phyloP scores from a whole-genome alignment of 108 stramenopile genomes.

The Epipyxis sp. region DNA sequence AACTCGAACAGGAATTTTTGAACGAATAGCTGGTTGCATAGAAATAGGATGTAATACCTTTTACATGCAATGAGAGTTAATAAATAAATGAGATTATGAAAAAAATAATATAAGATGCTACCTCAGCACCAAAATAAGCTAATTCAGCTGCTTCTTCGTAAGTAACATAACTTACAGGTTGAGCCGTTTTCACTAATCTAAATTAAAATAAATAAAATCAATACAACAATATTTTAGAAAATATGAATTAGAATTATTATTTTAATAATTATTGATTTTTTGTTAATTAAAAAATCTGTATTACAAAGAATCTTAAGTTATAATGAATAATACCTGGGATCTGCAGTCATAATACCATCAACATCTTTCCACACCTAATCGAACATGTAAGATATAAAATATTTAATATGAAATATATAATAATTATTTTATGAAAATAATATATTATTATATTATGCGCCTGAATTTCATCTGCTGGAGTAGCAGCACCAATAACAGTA shows the following conservation, averaged over 20 bases:
- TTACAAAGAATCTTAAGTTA: too few relatives aligned
- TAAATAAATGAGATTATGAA: too few relatives aligned
- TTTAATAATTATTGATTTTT: too few relatives aligned
- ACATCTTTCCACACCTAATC: constrained; percentile 94
- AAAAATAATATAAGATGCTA: constrained; percentile 40
- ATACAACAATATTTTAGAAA: too few relatives aligned
- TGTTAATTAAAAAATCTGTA: too few relatives aligned
- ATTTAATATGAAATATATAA: background rate
- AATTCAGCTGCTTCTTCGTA: constrained; percentile 95
- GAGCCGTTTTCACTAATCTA: constrained; percentile 67
- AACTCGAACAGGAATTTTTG: constrained; percentile 81
- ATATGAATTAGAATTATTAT: too few relatives aligned
- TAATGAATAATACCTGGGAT: too few relatives aligned
- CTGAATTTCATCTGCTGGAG: constrained; percentile 81
- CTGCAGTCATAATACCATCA: constrained; percentile 90
- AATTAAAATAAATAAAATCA: too few relatives aligned
- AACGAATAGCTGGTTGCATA: constrained; percentile 80
- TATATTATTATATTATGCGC: constrained; percentile 38
- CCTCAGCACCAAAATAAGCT: constrained; percentile 96
- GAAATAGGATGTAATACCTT: constrained; percentile 56
- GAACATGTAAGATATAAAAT: constrained; percentile 13
- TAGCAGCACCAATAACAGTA: constrained; percentile 80
- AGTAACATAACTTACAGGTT: constrained; percentile 74
- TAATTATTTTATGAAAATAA: too few relatives aligned
- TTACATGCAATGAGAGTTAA: background rate